Base-by-base conservation (phyloP, 2,329 filamentous ascomycete species). In the Diaporthe sp. region DNA sequence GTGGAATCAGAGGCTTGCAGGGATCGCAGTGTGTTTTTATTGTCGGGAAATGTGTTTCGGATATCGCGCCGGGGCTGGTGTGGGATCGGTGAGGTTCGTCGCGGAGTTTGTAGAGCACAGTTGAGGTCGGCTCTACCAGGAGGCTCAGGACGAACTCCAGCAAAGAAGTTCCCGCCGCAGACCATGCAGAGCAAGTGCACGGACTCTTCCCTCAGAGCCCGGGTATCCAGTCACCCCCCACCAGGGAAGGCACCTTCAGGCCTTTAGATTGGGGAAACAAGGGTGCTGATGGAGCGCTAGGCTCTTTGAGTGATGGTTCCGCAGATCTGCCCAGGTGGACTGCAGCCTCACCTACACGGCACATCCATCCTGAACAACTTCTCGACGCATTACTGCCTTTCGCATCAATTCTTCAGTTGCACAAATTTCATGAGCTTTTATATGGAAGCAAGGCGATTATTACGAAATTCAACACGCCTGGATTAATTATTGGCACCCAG, bases 81-180 rank as follows among this genome's bases (percentile, higher is more conserved):
- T 42, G 28, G 55, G 46, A 31, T 72, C n/a, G 51, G 34, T 58
- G 37, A 28, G 57, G 44, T 22, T 62, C 37, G 73, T 73, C 60
- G n/a, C 10, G 39, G 51, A 37, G 57, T 44, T 49, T 70, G 75
- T 55, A 73, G 57, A 70, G 73, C 57, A 71, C 53, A 73, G 71
- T 60, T 72, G 67, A 68, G 53, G 61, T 75, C 19, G 65, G 51
- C 46, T 74, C 34, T 58, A 34, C 51, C 42, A 72, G 46, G 73
- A 76, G 68, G 75, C 68, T 65, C 73, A 53, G 67, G 42, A 71
- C 62, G 53, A 74, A 70, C 75, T 71, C 73, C 61, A 72, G 58
- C 73, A 74, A 58, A 76, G 75, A 62, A 58, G 58, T 68, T 75
- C 72, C 74, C 72, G 73, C 75, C 72, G 68, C 75, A 72, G 51